phyloP scores from a whole-genome alignment of 2,329 filamentous ascomycete genomes.

The Neofusicoccum parvum region DNA sequence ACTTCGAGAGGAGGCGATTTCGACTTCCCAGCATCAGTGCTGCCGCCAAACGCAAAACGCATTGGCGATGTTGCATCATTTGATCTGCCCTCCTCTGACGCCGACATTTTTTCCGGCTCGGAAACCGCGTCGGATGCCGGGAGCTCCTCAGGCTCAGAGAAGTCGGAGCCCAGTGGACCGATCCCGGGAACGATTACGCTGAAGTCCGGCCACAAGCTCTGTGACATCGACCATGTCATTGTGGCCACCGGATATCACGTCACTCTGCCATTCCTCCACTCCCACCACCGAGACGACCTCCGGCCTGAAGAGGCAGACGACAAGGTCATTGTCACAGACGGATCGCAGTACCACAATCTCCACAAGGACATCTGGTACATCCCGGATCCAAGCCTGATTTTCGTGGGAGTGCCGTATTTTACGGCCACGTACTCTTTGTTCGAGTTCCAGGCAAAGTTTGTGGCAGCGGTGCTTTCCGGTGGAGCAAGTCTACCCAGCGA shows the following conservation, averaged over 20 bases:
- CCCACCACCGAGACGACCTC: conserved; percentile 52
- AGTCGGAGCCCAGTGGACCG: conserved; percentile 27
- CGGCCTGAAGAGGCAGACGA: conserved; percentile 53
- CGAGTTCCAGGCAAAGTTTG: conserved; percentile 67
- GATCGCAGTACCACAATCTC: conserved; percentile 65
- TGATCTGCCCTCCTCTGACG: conserved; percentile 27
- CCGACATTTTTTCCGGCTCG: background rate
- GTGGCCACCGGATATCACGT: conserved; percentile 71
- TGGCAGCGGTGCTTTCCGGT: conserved; percentile 60
- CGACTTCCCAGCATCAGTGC: conserved; percentile 56
- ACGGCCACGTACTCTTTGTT: conserved; percentile 70
- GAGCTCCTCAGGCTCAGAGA: background rate
- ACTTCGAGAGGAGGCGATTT: conserved; percentile 63
- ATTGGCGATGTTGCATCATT: conserved; percentile 57
- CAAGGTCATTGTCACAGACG: conserved; percentile 63
- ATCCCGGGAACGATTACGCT: conserved; percentile 57
- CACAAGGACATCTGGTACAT: conserved; percentile 75
- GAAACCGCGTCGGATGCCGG: conserved; percentile 9
- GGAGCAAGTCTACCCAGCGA: conserved; percentile 50
- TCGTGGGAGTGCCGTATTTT: conserved; percentile 67
- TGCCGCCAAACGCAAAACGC: conserved; percentile 57
- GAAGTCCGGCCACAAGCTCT: conserved; percentile 55
- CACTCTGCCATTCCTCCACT: conserved; percentile 64
- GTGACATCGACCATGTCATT: conserved; percentile 62
- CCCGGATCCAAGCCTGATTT: conserved; percentile 63